Percentiles rank a stretch among this genome's conserved stretches.
Conservation (phyloP, 805 yeast species). For the Candida glaebosa region DNA sequence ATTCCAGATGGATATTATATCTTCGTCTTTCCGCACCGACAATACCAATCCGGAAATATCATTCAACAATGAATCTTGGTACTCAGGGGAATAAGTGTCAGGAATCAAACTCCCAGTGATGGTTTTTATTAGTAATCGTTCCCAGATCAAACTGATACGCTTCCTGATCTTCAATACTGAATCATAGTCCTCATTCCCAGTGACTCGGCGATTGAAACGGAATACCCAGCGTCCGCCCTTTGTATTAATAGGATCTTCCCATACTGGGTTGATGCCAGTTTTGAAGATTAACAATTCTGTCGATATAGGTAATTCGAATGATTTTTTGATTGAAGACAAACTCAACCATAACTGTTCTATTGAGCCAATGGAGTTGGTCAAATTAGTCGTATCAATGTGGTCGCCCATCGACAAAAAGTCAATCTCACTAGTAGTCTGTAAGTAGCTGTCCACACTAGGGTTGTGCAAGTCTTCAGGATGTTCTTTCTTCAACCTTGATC, state of each 20-base stretch:
- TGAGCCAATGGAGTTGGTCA: conserved; percentile 36
- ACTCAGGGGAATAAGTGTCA: conserved; percentile 26
- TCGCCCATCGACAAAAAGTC: conserved; percentile 29
- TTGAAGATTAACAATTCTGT: conserved; percentile 58
- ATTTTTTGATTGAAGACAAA: conserved; percentile 34
- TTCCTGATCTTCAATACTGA: conserved; percentile 22
- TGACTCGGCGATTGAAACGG: conserved; percentile 39
- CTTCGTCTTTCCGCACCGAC: conserved; percentile 57
- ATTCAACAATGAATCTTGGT: conserved; percentile 36
- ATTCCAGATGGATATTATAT: conserved; percentile 62
- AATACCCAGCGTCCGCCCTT: conserved; percentile 65
- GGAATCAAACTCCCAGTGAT: conserved; percentile 50
- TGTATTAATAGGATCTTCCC: conserved; percentile 64
- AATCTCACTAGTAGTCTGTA: conserved; percentile 44
- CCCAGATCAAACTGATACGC: conserved; percentile 49
- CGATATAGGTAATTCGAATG: conserved; percentile 39
- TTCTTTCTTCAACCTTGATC: conserved; percentile 22
- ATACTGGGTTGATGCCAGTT: conserved; percentile 57
- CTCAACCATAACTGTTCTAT: conserved; percentile 54
- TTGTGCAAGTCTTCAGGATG: conserved; percentile 14
- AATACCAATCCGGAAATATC: conserved; percentile 61
- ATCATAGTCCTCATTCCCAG: conserved; percentile 11
- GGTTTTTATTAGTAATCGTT: conserved; percentile 49
- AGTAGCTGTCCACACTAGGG: conserved; percentile 40
- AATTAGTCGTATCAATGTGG: conserved; percentile 8